Evolutionary conservation across 2,329 filamentous ascomycete species (phyloP), one percentile per base, ranked within the genome.

Genomic region (Hypocreales sp.): DNA sequence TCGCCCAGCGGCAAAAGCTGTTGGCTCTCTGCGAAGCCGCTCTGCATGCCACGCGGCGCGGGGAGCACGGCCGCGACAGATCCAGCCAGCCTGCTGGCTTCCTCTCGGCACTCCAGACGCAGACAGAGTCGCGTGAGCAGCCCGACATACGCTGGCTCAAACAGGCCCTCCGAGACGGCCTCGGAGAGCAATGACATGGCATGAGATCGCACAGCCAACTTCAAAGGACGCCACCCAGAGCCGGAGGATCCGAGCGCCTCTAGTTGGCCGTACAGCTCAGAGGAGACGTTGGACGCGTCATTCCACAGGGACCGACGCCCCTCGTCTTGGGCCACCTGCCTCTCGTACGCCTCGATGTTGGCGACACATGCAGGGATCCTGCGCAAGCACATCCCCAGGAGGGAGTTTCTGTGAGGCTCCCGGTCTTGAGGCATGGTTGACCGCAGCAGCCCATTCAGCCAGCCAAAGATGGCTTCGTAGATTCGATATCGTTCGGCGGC

Each of bases 301-400:
- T n/a, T n/a, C 47, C 44, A 51, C 15, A 36, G 32, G 4, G 36
- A 47, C 19, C 31, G 36, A 8, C 28, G 33, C 4, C 44, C 41
- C 5, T 37, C 31, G 6, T 39, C 31, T 23, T 37, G 38, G 9
- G 40, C 37, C 14, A 29, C 28, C 15, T 42, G 33, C 5, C 31
- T 35, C n/a, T 53, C 48, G 40, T 46, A 53, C 17, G 38, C 40
- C 24, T 51, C 46, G 24, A 53, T 52, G 8, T 48, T 31, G 10
- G 43, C 39, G 15, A 51, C 24, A 14, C 42, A 45, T 7, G 35
- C 36, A 4, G 47, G 45, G 9, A 50, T 29, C 29, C 36, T 44
- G 10, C 47, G 51, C 20, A 55, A 34, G 21, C 51, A 55, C 41
- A 55, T 48, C n/a, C 40, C 44, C 7, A 55, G 31, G 4, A 55